Base-by-base conservation (phyloP, 2,329 filamentous ascomycete species). In the Metarhizium guizhouense region DNA sequence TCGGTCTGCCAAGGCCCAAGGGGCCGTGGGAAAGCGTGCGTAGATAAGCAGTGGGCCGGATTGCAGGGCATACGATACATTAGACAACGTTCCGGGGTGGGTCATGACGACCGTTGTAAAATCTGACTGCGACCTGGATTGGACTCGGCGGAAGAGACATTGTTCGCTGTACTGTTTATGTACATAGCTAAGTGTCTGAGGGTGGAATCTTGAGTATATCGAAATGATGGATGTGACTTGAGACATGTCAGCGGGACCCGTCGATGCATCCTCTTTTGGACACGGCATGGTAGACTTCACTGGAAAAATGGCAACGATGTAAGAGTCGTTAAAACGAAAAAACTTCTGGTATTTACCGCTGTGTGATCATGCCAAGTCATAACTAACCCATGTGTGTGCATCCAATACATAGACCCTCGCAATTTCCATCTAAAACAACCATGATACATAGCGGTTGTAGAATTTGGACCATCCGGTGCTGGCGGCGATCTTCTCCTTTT, bases 361-460 rank as follows among this genome's bases (percentile, higher is more conserved):
- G 52, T 20, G 13, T 42, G 32, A 50, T 13, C 50, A 50, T 51
- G 2, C 3, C 16, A 51, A 34, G 13, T 3, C n/a, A 25, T 5
- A 51, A 3, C 4, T 16, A 8, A 42, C 13, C 2, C 13, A 30
- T 34, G 38, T 14, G 43, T 6, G 45, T n/a, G 8, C 8, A 30
- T 20, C 6, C 25, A 48, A 51, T 4, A 20, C 38, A 11, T 42
- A n/a, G 1, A 34, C 13, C 20, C 16, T 30, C 34, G 25, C 20
- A 52, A 30, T 10, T 25, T 10, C 52, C 36, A 3, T 34, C 60
- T 67, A 73, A 57, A 73, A 73, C 54, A 73, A 51, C 70, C 70
- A 73, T 34, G 70, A 63, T 18, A 73, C 34, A 53, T 70, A 73
- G 18, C 63, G 64, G 63, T 71, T 65, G 62, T 73, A 73, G 59